Evolutionary conservation across 495 filamentous ascomycete genomes (phyloP), one percentile per base, ranked within the genome.

Genomic region (Aspergillus conjunctus): DNA sequence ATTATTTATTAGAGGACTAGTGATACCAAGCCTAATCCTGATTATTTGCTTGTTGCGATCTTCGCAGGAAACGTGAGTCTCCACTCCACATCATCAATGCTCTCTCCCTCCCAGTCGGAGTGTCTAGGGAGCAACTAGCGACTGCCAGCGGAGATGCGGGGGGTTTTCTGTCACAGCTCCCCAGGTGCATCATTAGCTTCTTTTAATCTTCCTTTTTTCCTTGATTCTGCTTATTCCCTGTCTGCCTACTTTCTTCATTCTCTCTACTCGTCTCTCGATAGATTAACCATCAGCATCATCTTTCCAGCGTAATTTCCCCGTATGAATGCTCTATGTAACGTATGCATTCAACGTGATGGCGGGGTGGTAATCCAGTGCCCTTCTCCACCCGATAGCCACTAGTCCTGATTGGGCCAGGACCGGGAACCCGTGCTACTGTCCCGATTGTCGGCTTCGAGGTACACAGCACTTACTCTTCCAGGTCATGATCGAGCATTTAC

Each of bases 41-140:
- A 39, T 50, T 22, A 46, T 58, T 30, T 51, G 33, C 20, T 58
- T 54, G 58, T 43, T 55, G 59, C 59, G 59, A 61, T 61, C 49
- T 53, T 62, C 49, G 60, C 53, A 52, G 22, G 46, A 52, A 52
- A 51, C 15, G 37, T 20, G n/a, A 2, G 46, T 58, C 55, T 31
- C 55, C 56, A 63, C 60, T 49, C 14, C 39, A 21, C 41, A 41
- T 18, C 54, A 48, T 46, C 32, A 53, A 21, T 46, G 12, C 54
- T 48, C 10, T 34, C 15, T 15, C 33, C 48, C 21, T 51, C 22
- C 39, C n/a, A n/a, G n/a, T n/a, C n/a, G n/a, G n/a, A n/a, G n/a
- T n/a, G n/a, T n/a, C n/a, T n/a, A n/a, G n/a, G n/a, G n/a, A n/a
- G n/a, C n/a, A n/a, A 26, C 26, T 26, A 26, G 26, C 26, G 26